Base-by-base conservation (phyloP, 495 filamentous ascomycete species). In the Penicillium cinerascens region DNA sequence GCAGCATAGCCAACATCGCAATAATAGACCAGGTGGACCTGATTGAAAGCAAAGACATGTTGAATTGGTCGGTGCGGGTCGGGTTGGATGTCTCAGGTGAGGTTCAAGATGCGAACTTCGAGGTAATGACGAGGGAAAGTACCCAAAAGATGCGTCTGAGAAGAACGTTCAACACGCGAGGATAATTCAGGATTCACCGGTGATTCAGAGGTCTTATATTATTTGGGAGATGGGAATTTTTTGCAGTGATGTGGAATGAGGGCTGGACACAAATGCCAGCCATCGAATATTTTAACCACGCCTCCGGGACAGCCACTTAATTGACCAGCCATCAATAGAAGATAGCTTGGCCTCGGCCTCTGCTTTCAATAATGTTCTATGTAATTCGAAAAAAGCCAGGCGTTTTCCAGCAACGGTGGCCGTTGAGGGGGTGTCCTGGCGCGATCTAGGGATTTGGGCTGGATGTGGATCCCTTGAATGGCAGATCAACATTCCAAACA, bases 381-480 rank as follows among this genome's bases (percentile, higher is more conserved):
- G 16, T 39, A 39, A 27, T 38, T 43, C n/a, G n/a, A 25, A 6
- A 6, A 43, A n/a, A 15, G 16, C 13, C 8, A 6, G 6, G 22
- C 3, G 17, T 7, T 37, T 18, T 25, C 2, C 4, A 10, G 4
- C 36, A 7, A 21, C 16, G 3, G 8, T 15, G 29, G 29, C 29
- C 26, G 22, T 21, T 16, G 16, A 42, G n/a, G 33, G n/a, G 33
- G 27, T 13, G 23, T 11, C 8, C 2, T 38, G 2, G 29, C 17
- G 18, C 41, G 42, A 65, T 49, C 62, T 54, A 65, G 62, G 59
- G 62, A 48, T 20, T 40, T 41, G 35, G 53, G 52, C 41, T 27
- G 6, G 29, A 21, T 11, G 51, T 45, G 27, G 43, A 55, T 49
- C 41, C 17, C 25, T 20, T 38, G 44, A 43, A 52, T 49, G 52